phyloP scores from a whole-genome alignment of 2,329 filamentous ascomycete species.

The Talaromyces sp. region DNA sequence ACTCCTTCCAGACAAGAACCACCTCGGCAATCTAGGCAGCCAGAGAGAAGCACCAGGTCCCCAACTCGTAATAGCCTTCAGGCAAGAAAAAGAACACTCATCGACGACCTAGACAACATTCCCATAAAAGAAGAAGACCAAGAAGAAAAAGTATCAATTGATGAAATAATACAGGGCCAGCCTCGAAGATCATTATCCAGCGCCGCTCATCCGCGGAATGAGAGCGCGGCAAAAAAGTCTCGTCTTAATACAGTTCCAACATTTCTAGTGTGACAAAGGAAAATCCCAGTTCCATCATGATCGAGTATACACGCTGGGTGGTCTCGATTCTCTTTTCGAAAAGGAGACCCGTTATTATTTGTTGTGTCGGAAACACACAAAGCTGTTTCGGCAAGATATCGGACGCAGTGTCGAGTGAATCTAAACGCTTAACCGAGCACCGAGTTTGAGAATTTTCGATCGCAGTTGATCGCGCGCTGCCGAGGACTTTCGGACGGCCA shows the following conservation, averaged over 20 bases:
- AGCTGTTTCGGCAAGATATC: neutral
- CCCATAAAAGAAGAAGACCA: slow-evolving; percentile 17
- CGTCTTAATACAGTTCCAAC: slow-evolving; percentile 40
- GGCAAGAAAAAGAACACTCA: slow-evolving; percentile 26
- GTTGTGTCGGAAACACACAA: neutral
- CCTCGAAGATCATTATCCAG: slow-evolving; percentile 9
- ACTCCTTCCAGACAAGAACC: neutral
- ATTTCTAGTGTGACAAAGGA: slow-evolving; percentile 32
- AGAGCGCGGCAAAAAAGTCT: slow-evolving; percentile 26
- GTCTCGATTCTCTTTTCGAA: neutral
- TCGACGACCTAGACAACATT: slow-evolving; percentile 35
- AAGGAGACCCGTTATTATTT: neutral
- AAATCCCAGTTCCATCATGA: neutral
- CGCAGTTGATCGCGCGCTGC: slow-evolving; percentile 18
- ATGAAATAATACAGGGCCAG: slow-evolving; percentile 17
- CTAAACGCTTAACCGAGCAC: slow-evolving; percentile 2
- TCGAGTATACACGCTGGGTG: slow-evolving; percentile 2
- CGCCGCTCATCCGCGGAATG: neutral
- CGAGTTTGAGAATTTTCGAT: neutral
- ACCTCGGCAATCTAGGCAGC: neutral
- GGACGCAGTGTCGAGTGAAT: neutral
- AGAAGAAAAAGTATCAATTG: slow-evolving; percentile 12
- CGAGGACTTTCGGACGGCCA: slow-evolving; percentile 20
- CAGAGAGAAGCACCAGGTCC: neutral
- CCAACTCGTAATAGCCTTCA: neutral